Conservation (phyloP, 768 basidiomycete genomes). For the Trichaptum fuscoviolaceum region DNA sequence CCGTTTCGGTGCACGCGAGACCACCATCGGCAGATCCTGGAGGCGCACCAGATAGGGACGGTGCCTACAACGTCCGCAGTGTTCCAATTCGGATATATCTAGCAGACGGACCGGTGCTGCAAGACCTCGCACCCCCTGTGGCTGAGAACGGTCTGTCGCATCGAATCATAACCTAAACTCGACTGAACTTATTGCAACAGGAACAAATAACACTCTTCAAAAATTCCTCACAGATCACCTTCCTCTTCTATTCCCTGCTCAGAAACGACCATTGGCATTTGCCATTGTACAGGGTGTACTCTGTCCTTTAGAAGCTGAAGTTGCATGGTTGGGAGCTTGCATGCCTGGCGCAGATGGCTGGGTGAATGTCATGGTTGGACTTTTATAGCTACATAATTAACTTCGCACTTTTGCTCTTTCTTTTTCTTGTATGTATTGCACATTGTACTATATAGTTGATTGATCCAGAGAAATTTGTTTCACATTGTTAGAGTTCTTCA, state of each 20-base stretch:
- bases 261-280: constrained; percentile 52
- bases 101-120: constrained; percentile 84
- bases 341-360: constrained; percentile 93
- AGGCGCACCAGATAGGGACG: constrained; percentile 58
- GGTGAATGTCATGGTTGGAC: constrained; percentile 83
- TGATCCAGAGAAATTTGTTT: too few species aligned
- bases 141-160: constrained; percentile 63
- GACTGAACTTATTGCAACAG: constrained; percentile 32
- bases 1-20: constrained; percentile 57
- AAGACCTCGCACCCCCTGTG: constrained; percentile 81
- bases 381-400: constrained; percentile 18
- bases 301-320: constrained; percentile 78
- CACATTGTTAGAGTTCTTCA: too few species aligned
- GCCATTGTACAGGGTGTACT: constrained; percentile 82
- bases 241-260: constrained; percentile 71
- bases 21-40: constrained; percentile 61
- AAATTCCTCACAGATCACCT: constrained; percentile 66
- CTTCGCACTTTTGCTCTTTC: too few species aligned
- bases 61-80: constrained; percentile 81
- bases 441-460: too few species aligned
- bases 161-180: constrained; percentile 1
- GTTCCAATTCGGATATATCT: constrained; percentile 88
- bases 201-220: constrained; percentile 65
- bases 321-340: constrained; percentile 93
- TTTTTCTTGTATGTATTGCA: too few species aligned